phyloP scores from a whole-genome alignment of 2,329 filamentous ascomycete genomes.

The Nothophaeocryptopus gaeumannii region DNA sequence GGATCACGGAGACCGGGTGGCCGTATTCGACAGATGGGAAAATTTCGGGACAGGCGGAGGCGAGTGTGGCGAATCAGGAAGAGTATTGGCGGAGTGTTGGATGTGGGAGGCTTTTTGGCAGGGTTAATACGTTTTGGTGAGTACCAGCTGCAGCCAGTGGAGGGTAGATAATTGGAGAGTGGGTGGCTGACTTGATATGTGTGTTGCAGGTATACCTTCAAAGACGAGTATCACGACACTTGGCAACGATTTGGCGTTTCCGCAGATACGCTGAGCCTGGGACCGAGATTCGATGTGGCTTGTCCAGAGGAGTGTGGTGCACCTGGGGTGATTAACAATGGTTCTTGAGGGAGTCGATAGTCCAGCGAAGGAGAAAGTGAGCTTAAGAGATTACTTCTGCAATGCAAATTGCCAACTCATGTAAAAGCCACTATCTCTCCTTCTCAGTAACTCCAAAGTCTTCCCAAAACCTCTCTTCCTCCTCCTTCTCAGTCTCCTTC shows the following conservation, averaged over 20 bases:
- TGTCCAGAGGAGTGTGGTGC: slow-evolving; percentile 1
- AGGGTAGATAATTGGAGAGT: slow-evolving; percentile 45
- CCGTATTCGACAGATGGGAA: slow-evolving; percentile 66
- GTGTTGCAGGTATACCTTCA: slow-evolving; percentile 54
- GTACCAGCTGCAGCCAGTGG: slow-evolving; percentile 44
- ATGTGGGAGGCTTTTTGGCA: slow-evolving; percentile 62
- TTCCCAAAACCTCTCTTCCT: no score
- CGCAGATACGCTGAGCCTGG: not conserved
- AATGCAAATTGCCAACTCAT: no score
- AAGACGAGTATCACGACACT: slow-evolving; percentile 8
- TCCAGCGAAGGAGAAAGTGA: no score
- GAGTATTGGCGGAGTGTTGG: slow-evolving; percentile 76
- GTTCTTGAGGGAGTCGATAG: no score
- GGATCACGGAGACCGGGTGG: slow-evolving; percentile 84
- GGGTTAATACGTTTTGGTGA: slow-evolving; percentile 65
- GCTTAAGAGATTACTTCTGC: no score
- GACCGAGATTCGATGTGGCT: slow-evolving; percentile 1
- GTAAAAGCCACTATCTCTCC: no score
- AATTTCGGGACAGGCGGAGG: slow-evolving; percentile 59
- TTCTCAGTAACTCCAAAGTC: no score
- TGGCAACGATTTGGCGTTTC: slow-evolving; percentile 8
- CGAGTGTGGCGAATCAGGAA: slow-evolving; percentile 66
- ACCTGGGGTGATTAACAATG: not conserved
- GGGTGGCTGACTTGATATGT: slow-evolving; percentile 57
- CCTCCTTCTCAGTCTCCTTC: no score